These are phyloP conservation scores for Halenospora varia DNA, from an alignment of 495 filamentous ascomycete genomes.

Conservation along the genomic window DNA sequence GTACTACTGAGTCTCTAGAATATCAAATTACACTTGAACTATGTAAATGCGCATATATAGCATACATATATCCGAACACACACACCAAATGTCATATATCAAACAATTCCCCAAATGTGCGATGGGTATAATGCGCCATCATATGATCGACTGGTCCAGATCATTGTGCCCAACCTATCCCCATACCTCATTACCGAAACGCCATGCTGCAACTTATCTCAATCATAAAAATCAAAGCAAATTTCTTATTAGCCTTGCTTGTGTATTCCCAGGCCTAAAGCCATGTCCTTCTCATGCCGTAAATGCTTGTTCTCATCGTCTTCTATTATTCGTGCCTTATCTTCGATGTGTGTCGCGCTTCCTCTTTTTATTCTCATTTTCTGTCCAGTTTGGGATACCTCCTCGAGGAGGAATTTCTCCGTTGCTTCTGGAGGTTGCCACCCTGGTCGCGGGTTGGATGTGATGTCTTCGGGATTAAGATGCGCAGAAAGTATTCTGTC, in stretches of 20 bases:
- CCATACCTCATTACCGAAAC: slow-evolving; percentile 1
- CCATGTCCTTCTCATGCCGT: slow-evolving; percentile 20
- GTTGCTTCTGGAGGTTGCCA: slow-evolving; percentile 1
- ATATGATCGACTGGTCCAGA: not conserved
- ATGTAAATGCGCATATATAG: not conserved
- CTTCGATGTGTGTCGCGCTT: slow-evolving; percentile 14
- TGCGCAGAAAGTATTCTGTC: slow-evolving; percentile 18
- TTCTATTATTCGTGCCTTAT: slow-evolving; percentile 16
- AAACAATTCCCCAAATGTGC: not conserved
- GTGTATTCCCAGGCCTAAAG: slow-evolving; percentile 12
- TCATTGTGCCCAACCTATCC: not conserved
- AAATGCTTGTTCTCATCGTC: slow-evolving; percentile 22
- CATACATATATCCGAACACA: not conserved
- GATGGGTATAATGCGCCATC: slow-evolving; percentile 17
- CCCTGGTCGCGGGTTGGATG: too few species aligned
- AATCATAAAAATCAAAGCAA: not conserved
- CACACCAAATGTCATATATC: not conserved
- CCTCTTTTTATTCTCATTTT: not conserved
- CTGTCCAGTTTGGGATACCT: not conserved
- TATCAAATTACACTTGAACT: slow-evolving; percentile 21
- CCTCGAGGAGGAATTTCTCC: slow-evolving; percentile 14
- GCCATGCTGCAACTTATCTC: not conserved
- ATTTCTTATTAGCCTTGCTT: not conserved
- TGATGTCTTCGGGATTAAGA: not conserved
- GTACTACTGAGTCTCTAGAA: slow-evolving; percentile 7